A percentile compares a stretch with the other conserved stretches of the same genome.
These are phyloP conservation scores for Mortierella sp. DNA, from an alignment of 371 early-diverging fungal genomes.

Conservation along the genomic window DNA sequence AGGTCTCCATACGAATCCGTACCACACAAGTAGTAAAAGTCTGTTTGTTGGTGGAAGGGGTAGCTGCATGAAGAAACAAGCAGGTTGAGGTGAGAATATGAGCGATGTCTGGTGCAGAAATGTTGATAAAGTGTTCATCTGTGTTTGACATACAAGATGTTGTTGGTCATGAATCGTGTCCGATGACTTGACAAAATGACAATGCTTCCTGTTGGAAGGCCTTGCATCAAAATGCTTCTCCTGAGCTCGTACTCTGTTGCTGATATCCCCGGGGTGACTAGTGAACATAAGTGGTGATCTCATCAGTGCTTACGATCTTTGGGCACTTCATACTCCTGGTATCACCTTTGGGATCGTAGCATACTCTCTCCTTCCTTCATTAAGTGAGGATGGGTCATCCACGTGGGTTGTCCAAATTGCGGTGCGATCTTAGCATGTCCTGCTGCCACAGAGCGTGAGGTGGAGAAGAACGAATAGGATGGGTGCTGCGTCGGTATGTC, in stretches of 20 bases:
- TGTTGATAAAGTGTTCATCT: too few relatives aligned
- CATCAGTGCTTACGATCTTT: too few relatives aligned
- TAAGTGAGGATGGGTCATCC: slow-evolving; percentile 83
- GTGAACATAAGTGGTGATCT: too few relatives aligned
- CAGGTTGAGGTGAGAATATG: too few relatives aligned
- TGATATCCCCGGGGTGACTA: slow-evolving; percentile 85
- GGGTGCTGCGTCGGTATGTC: neutral
- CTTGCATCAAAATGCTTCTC: slow-evolving; percentile 70
- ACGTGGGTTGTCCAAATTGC: slow-evolving; percentile 80
- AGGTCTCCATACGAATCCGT: too few relatives aligned
- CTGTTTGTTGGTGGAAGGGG: slow-evolving; percentile 93
- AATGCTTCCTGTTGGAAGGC: slow-evolving; percentile 71
- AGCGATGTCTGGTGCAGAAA: too few relatives aligned
- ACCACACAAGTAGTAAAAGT: slow-evolving; percentile 84
- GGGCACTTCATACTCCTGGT: too few relatives aligned
- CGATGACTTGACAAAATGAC: slow-evolving; percentile 83
- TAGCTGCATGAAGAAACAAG: too few relatives aligned
- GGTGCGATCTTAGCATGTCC: slow-evolving; percentile 1
- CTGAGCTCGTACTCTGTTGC: slow-evolving; percentile 79
- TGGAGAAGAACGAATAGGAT: slow-evolving; percentile 18
- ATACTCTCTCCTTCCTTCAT: slow-evolving; percentile 78
- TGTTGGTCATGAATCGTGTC: slow-evolving; percentile 88
- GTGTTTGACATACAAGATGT: slow-evolving; percentile 83
- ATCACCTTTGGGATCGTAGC: slow-evolving; percentile 7
- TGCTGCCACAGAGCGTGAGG: neutral